Conservation (phyloP, 1,284 basidiomycete genomes). For the Ganoderma lucidum region DNA sequence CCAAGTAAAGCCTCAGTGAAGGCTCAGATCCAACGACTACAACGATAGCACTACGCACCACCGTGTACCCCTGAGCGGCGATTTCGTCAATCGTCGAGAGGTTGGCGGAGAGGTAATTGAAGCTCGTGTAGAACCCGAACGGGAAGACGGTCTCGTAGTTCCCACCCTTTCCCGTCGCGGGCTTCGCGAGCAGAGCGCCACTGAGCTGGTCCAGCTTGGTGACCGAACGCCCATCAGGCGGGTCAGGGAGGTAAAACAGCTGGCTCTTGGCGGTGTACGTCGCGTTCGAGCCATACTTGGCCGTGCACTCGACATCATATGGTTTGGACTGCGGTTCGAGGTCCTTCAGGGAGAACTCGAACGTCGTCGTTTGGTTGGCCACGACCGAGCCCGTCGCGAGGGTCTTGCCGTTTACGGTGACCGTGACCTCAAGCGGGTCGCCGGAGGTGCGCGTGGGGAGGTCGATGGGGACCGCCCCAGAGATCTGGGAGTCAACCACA, state of each 20-base stretch:
- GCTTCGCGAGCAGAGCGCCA: constrained; percentile 69
- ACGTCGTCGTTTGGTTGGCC: constrained; percentile 58
- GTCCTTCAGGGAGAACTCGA: constrained; percentile 57
- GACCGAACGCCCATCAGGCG: constrained; percentile 52
- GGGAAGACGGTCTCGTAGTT: constrained; percentile 69
- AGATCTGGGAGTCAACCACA: constrained; percentile 57
- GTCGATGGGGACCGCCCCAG: constrained; percentile 55
- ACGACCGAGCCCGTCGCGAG: constrained; percentile 55
- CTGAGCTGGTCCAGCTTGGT: constrained; percentile 78
- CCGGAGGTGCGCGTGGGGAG: constrained; percentile 41
- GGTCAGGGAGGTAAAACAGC: constrained; percentile 68
- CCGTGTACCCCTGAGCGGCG: constrained; percentile 58
- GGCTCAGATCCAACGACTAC: neutral
- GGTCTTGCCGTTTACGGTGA: constrained; percentile 49
- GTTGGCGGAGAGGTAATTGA: constrained; percentile 66
- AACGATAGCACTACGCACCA: constrained; percentile 30
- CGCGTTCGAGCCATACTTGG: constrained; percentile 45
- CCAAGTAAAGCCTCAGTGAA: constrained; percentile 35
- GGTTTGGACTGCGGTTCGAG: constrained; percentile 54
- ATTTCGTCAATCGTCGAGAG: constrained; percentile 63
- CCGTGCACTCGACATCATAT: constrained; percentile 63
- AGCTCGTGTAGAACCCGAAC: constrained; percentile 78
- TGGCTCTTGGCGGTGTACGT: constrained; percentile 54
- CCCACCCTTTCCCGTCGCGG: constrained; percentile 55
- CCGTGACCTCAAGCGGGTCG: constrained; percentile 46